Evolutionary conservation across 2,329 filamentous ascomycete species (phyloP), one percentile per base, ranked within the genome.

Genomic region (Aspergillus fumigatus): DNA sequence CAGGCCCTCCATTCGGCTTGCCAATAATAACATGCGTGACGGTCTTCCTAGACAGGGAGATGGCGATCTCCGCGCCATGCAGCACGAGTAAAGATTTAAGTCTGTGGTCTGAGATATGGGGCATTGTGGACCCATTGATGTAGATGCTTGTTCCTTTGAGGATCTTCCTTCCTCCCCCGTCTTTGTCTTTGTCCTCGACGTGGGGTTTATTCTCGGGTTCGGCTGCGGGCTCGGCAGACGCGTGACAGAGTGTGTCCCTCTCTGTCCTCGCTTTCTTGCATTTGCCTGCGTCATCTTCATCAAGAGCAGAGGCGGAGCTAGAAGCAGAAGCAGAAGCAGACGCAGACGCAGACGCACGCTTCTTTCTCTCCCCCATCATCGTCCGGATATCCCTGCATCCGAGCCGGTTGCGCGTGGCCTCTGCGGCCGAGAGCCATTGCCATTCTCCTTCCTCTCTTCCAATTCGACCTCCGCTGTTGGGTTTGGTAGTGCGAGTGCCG

Each of bases 1-100:
- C 73, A 45, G 69, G 71, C 11, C 38, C 71, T 70, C 58, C 60
- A 55, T 79, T 80, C 19, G 84, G 83, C 52, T 77, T 81, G 7
- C 89, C 90, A 5, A 96, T 74, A 55, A 97, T 88, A 59, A 97
- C 88, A 73, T 97, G 92, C 35, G 92, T 96, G 62, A 96, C 90
- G 11, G 4, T 35, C 29, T 4, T 35, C 29, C 29, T 35, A 1
- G 29, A 11, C 29, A 35, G 29, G 11, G 29, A 35, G 29, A 35
- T 14, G 11, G 29, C 51, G 82, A 82, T 48, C 90, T 83, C 9
- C 0, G 85, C 93, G 21, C 92, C 93, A 68, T 96, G 85, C 55
- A 85, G 80, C 4, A 82, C 84, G 40, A 97, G 81, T 17, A 95
- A 73, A 54, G 87, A 86, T 78, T 94, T 95, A 56, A 97, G 82